These are phyloP conservation scores for Lepiota subincarnata DNA, from an alignment of 768 basidiomycete genomes.

Conservation along the genomic window DNA sequence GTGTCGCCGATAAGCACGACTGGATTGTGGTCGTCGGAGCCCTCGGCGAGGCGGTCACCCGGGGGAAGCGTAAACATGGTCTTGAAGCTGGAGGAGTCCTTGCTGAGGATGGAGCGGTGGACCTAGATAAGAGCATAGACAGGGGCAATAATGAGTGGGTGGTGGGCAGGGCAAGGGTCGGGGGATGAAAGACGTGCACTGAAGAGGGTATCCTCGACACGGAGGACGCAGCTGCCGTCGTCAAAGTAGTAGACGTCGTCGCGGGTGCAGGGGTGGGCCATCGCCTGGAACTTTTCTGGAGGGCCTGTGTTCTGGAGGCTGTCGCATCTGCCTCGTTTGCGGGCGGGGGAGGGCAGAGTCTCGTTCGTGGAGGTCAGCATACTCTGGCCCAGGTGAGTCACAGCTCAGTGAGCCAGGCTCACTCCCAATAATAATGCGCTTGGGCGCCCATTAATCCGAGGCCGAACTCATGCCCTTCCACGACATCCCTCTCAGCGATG, in stretches of 20 bases:
- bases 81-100: conserved; percentile 60
- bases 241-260: conserved; percentile 61
- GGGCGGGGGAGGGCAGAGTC: neutral
- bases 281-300: conserved; percentile 5
- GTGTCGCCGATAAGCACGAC: conserved; percentile 62
- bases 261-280: conserved; percentile 19
- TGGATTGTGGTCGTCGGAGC: conserved; percentile 60
- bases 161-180: neutral
- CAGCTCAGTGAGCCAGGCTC: too few relatives aligned
- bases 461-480: conserved; percentile 42
- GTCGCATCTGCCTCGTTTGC: conserved; percentile 8
- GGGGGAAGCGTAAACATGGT: conserved; percentile 68
- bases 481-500: conserved; percentile 36
- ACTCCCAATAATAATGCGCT: too few relatives aligned
- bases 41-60: conserved; percentile 47
- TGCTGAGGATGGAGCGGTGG: conserved; percentile 40
- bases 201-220: conserved; percentile 62
- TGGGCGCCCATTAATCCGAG: too few relatives aligned
- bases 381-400: too few relatives aligned
- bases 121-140: conserved; percentile 3
- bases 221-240: conserved; percentile 66
- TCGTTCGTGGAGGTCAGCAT: neutral
- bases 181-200: conserved; percentile 44
- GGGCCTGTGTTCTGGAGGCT: conserved; percentile 2
- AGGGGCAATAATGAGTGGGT: neutral